Percentiles rank a stretch among this genome's conserved stretches.
Conservation (phyloP, 106 monocot genomes). For the Platanthera zijinensis region DNA sequence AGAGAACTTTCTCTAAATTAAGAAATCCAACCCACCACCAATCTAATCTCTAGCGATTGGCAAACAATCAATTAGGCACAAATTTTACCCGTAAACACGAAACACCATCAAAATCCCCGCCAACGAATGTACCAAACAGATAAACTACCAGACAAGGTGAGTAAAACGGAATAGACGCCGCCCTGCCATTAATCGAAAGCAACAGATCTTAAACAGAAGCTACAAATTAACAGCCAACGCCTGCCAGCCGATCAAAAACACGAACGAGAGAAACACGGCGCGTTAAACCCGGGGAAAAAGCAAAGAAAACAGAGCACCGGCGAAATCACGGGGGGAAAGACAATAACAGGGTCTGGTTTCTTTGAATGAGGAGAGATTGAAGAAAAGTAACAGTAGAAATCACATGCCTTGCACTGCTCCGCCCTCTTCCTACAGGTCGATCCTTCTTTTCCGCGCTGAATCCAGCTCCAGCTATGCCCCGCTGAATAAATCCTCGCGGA, state of each 20-base stretch:
- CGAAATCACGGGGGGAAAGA: not conserved
- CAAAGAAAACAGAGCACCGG: not conserved
- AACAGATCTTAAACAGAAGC: constrained; percentile 4
- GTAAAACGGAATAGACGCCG: not conserved
- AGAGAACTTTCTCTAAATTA: not conserved
- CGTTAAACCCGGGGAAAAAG: not conserved
- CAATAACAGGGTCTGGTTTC: not conserved
- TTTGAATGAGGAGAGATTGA: not conserved
- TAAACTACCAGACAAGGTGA: not conserved
- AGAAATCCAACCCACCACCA: not conserved
- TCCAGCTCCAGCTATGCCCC: not conserved
- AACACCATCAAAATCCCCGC: not conserved
- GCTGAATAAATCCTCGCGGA: not conserved
- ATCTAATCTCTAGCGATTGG: not conserved
- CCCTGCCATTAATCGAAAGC: not conserved
- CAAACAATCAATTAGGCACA: not conserved
- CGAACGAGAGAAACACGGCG: not conserved
- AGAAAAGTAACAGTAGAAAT: not conserved
- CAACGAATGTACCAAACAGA: not conserved
- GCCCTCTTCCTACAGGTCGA: too few relatives aligned
- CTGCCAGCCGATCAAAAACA: not conserved
- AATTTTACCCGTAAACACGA: not conserved
- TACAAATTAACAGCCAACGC: not conserved
- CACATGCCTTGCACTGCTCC: not conserved
- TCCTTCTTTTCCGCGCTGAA: not conserved